Evolutionary conservation across 768 basidiomycete genomes (phyloP).

Genomic region (Naganishia onofrii): DNA sequence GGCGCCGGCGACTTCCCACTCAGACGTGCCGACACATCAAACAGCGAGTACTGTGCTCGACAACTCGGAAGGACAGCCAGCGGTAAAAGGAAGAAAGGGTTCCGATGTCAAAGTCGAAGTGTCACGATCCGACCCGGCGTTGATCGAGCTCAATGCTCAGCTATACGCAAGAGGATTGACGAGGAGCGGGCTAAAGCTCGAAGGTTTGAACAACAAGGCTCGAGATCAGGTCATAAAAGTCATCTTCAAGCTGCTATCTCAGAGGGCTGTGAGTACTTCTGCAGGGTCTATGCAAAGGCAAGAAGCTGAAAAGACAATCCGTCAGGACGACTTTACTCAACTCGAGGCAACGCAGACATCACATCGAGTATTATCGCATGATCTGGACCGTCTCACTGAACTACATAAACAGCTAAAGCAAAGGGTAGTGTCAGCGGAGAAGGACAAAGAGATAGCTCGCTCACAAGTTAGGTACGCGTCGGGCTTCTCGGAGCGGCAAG

Average conservation of each 20-base stretch:
- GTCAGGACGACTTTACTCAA: conserved; percentile 36
- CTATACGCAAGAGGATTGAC: conserved; percentile 36
- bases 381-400: conserved; percentile 35
- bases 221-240: conserved; percentile 32
- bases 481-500: background rate
- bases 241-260: conserved; percentile 32
- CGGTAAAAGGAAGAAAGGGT: background rate
- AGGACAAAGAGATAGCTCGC: conserved; percentile 33
- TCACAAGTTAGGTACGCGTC: conserved; percentile 33
- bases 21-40: background rate
- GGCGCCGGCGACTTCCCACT: background rate
- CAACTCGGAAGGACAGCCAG: background rate
- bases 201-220: conserved; percentile 29
- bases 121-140: background rate
- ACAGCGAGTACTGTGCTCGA: background rate
- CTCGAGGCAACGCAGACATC: conserved; percentile 34
- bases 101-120: background rate
- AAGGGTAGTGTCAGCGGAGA: conserved; percentile 27
- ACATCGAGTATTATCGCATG: conserved; percentile 34
- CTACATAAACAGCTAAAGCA: conserved; percentile 31
- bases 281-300: background rate
- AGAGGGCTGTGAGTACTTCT: conserved; percentile 31
- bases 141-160: conserved; percentile 34
- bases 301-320: background rate
- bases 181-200: conserved; percentile 29